Evolutionary conservation across 2,329 filamentous ascomycete species (phyloP).

Genomic region (Westerdykella ornata): DNA sequence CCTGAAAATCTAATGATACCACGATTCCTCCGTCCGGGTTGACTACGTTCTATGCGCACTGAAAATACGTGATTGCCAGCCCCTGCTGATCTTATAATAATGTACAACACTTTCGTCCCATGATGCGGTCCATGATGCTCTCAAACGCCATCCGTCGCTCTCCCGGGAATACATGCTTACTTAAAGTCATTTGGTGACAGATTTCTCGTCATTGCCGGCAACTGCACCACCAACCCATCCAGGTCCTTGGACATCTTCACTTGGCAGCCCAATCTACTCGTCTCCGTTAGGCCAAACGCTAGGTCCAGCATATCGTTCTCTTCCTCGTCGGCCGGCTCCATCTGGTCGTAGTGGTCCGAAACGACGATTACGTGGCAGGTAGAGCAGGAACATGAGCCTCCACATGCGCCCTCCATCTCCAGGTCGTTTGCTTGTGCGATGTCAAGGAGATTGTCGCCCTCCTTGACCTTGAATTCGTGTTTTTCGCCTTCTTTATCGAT

Average conservation of each 20-base stretch:
- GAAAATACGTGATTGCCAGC: background rate
- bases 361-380: slow-evolving; percentile 86
- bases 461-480: slow-evolving; percentile 69
- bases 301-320: slow-evolving; percentile 59
- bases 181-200: slow-evolving; percentile 88
- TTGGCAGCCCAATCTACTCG: slow-evolving; percentile 77
- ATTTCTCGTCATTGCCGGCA: slow-evolving; percentile 93
- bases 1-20: slow-evolving; percentile 1
- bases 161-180: no score
- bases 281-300: slow-evolving; percentile 85
- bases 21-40: background rate
- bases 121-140: background rate
- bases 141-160: no score
- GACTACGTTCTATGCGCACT: background rate
- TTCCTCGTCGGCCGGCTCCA: slow-evolving; percentile 49
- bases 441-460: slow-evolving; percentile 89
- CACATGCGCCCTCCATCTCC: slow-evolving; percentile 98
- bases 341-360: slow-evolving; percentile 65
- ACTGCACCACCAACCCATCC: slow-evolving; percentile 74
- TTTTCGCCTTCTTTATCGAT: slow-evolving; percentile 80
- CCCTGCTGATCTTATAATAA: background rate
- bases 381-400: slow-evolving; percentile 86
- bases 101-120: background rate
- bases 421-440: slow-evolving; percentile 91
- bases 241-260: slow-evolving; percentile 86